These are phyloP conservation scores for Westerdykella sp. DNA, from an alignment of 2,329 filamentous ascomycete species.

Conservation along the genomic window DNA sequence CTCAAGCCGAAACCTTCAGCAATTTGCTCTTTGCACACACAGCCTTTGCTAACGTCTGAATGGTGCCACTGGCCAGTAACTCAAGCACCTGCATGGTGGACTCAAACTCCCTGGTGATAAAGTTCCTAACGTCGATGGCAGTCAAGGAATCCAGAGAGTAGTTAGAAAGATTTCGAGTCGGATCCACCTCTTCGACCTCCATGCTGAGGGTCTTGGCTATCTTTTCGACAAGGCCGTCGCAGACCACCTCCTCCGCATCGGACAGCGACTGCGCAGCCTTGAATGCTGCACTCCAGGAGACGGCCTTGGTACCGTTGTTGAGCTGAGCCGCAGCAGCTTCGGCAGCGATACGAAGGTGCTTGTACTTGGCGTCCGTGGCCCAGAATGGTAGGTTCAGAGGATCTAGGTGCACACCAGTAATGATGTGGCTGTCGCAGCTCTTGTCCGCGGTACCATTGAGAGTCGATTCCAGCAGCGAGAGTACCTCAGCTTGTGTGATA, in stretches of 20 bases:
- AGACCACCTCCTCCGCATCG: conserved; percentile 20
- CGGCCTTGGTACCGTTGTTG: conserved; percentile 3
- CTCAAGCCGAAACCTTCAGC: conserved; percentile 3
- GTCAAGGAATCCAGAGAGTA: conserved; percentile 25
- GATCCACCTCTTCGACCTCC: conserved; percentile 22
- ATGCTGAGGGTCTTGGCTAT: conserved; percentile 21
- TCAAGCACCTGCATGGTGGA: conserved; percentile 52
- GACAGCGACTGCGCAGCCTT: conserved; percentile 13
- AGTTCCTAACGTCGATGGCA: conserved; percentile 29
- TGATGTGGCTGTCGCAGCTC: conserved; percentile 20
- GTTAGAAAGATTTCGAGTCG: conserved; percentile 13
- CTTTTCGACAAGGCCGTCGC: conserved; percentile 19
- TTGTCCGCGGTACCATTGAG: conserved; percentile 14
- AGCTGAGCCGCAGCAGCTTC: conserved; percentile 13
- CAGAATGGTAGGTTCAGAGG: conserved; percentile 21
- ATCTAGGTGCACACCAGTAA: conserved; percentile 26
- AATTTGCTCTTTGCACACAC: conserved; percentile 41
- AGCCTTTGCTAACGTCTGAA: conserved; percentile 44
- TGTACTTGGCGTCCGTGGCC: conserved; percentile 23
- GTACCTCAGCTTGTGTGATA: conserved; percentile 23
- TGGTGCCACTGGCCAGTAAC: conserved; percentile 48
- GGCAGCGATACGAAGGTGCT: conserved; percentile 15
- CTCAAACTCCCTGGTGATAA: conserved; percentile 37
- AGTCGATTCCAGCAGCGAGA: conserved; percentile 17
- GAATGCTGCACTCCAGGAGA: conserved; percentile 21